These are phyloP conservation scores for Irpex lacteus DNA, from an alignment of 1,284 basidiomycete genomes.

Conservation along the genomic window DNA sequence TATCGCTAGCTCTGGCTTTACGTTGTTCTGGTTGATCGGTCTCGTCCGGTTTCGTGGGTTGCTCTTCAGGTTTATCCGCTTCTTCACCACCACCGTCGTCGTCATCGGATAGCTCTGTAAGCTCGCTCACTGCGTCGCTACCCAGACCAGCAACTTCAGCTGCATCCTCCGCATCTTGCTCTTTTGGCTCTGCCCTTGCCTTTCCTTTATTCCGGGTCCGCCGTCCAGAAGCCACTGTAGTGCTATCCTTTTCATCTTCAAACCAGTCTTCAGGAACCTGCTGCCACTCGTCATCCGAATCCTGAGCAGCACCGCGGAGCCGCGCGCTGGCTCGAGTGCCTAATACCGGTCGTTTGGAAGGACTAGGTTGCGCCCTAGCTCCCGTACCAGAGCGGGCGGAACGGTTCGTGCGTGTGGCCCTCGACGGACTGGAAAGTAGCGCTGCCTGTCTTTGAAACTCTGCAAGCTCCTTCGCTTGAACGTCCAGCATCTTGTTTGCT, in stretches of 20 bases:
- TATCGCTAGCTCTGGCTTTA: neutral
- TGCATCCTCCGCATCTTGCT: slow-evolving; percentile 14
- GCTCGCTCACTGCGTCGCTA: slow-evolving; percentile 51
- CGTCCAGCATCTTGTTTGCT: slow-evolving; percentile 64
- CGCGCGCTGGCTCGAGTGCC: slow-evolving; percentile 69
- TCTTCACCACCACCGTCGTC: slow-evolving; percentile 9
- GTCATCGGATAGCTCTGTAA: slow-evolving; percentile 65
- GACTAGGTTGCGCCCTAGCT: slow-evolving; percentile 10
- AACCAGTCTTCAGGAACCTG: slow-evolving; percentile 76
- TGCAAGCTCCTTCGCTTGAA: slow-evolving; percentile 66
- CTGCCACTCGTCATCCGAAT: slow-evolving; percentile 66
- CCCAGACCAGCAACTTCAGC: slow-evolving; percentile 15
- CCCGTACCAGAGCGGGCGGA: neutral
- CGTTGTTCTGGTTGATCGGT: neutral
- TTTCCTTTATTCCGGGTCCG: slow-evolving; percentile 7
- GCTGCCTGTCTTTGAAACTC: slow-evolving; percentile 53
- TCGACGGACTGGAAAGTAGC: slow-evolving; percentile 11
- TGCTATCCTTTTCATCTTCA: slow-evolving; percentile 22
- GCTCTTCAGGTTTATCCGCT: slow-evolving; percentile 6
- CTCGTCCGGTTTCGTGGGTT: neutral
- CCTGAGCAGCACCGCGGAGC: slow-evolving; percentile 42
- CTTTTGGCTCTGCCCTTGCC: neutral
- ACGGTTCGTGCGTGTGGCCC: slow-evolving; percentile 3
- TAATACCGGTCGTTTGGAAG: slow-evolving; percentile 31
- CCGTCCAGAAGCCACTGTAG: slow-evolving; percentile 6